Base-by-base conservation (phyloP, 2,329 filamentous ascomycete species). In the Paracamarosporium sp. region DNA sequence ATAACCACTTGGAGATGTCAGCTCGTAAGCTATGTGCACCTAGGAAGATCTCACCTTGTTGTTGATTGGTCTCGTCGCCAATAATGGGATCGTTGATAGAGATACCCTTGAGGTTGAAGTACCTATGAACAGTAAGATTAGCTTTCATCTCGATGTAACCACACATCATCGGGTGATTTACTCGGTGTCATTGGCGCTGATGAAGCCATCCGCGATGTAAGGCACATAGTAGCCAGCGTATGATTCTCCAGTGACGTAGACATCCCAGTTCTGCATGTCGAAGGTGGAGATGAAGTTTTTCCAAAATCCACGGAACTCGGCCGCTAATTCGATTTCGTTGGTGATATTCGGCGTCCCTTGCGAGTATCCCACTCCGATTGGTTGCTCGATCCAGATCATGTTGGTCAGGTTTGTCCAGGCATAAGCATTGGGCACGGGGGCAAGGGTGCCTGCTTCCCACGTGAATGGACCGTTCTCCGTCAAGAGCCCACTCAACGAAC, bases 381-480 rank as follows among this genome's bases (percentile, higher is more conserved):
- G 82, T 57, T 84, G 81, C 50, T 77, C 82, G 12, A 84, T 72
- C 78, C 75, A 78, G 2, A 78, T 63, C 66, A 78, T 69, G 55
- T 78, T 78, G 38, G 76, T 78, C 38, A 78, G 50, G 43, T 79
- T 78, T 3, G 63, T 85, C 90, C 90, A 93, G n/a, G 85, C 84
- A 79, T 88, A 93, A 0, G 85, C 82, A 69, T 93, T 93, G 43
- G 80, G 77, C 0, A 87, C 81, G 0, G 90, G 90, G 17, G 82
- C 81, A 54, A 82, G 84, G 0, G 89, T 93, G 31, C 91, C 91
- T 12, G 86, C 82, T 69, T 89, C 85, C 74, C 76, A 78, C 1
- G 63, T 72, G 50, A 75, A 75, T 0, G 90, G 89, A 0, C 91
- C 90, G 65, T 92, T 93, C 66, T 94, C 91, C 50, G 91, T 89